phyloP scores from a whole-genome alignment of 192 early-diverging fungal species.

The Coemansia sp. region DNA sequence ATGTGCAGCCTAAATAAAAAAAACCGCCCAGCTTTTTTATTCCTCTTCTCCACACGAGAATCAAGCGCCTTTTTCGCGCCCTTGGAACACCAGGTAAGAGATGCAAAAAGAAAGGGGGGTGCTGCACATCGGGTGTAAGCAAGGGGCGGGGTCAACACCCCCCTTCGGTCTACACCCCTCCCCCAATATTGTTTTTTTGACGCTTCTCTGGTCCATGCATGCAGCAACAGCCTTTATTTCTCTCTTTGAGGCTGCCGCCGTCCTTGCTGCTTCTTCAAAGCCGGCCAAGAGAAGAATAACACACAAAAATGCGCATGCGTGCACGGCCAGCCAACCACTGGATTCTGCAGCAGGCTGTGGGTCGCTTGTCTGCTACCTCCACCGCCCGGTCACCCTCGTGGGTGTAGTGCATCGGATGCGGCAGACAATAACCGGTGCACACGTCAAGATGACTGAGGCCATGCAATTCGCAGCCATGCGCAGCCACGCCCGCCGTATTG shows the following conservation, averaged over 20 bases:
- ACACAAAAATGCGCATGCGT: background rate
- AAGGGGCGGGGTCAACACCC: constrained; percentile 9
- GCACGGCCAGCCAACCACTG: background rate
- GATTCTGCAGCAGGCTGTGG: background rate
- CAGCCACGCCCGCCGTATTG: background rate
- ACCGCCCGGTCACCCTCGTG: background rate
- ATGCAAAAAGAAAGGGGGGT: constrained; percentile 3
- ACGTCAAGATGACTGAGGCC: background rate
- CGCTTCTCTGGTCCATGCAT: constrained; percentile 29
- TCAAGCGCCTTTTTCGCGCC: constrained; percentile 6
- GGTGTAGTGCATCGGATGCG: background rate
- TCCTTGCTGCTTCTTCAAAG: background rate
- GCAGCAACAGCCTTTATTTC: background rate
- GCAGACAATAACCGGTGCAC: background rate
- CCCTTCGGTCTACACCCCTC: constrained; percentile 13
- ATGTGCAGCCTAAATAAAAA: background rate
- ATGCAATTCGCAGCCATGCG: background rate
- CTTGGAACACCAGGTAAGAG: constrained; percentile 4
- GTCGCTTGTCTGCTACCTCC: background rate
- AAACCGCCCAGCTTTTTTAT: background rate
- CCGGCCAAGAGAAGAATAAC: background rate
- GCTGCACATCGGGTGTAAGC: background rate
- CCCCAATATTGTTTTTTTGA: constrained; percentile 19
- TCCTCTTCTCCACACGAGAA: background rate
- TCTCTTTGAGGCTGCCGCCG: background rate